Conservation (phyloP, 345 rosid genomes). For the Crucihimalaya himalaica region DNA sequence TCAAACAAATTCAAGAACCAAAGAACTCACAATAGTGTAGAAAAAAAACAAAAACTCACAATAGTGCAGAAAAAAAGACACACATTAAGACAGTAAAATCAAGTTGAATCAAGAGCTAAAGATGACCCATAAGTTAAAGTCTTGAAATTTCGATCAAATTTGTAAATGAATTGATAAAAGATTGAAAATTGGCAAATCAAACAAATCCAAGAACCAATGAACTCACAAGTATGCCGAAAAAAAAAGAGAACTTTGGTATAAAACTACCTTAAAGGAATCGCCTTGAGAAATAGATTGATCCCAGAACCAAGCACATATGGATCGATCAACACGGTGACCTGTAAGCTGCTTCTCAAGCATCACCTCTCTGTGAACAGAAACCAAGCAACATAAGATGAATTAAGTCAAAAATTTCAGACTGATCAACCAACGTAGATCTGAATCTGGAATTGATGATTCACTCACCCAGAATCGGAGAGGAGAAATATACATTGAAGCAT, state of each 20-base stretch:
- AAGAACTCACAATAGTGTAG: not conserved
- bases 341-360: constrained; percentile 98
- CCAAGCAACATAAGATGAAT: constrained; percentile 1
- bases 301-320: constrained; percentile 97
- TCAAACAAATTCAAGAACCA: not conserved
- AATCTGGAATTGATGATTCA: constrained; percentile 3
- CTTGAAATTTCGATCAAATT: not conserved
- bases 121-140: not conserved
- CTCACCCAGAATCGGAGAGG: constrained; percentile 90
- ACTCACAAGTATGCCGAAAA: not conserved
- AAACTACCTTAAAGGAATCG: constrained; percentile 68
- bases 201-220: not conserved
- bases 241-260: not conserved
- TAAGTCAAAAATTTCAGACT: not conserved
- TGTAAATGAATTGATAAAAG: not conserved
- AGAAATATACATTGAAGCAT: constrained; percentile 98
- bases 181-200: not conserved
- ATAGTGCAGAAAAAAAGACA: no score
- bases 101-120: no score
- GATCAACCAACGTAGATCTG: not conserved
- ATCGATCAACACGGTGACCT: constrained; percentile 90
- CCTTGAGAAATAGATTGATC: constrained; percentile 71
- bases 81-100: not conserved
- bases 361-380: constrained; percentile 61
- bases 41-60: no score